A percentile compares a stretch with the other conserved stretches of the same genome.
Conservation (phyloP, 192 early-diverging fungal genomes). For the Neocallimastix lanati region DNA sequence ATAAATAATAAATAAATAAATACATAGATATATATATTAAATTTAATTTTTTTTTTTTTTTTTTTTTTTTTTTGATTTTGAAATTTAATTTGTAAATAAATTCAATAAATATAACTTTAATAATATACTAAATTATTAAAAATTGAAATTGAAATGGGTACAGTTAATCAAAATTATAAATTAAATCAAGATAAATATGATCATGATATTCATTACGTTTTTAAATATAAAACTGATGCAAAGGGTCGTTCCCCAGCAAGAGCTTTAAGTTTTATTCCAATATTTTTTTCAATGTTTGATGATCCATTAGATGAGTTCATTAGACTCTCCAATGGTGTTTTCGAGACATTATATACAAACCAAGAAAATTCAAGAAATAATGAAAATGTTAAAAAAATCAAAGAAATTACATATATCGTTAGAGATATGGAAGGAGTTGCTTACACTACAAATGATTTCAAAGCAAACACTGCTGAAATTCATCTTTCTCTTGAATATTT, state of each 20-base stretch:
- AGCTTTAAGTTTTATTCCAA: background rate
- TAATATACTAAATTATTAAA: too few species aligned
- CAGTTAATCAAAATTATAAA: background rate
- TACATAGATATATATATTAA: too few species aligned
- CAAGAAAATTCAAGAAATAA: background rate
- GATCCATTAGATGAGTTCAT: background rate
- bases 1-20: too few species aligned
- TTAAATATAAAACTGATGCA: background rate
- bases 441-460: background rate
- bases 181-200: background rate
- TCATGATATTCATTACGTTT: background rate
- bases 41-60: too few species aligned
- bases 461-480: background rate
- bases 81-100: too few species aligned
- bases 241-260: background rate
- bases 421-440: background rate
- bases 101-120: too few species aligned
- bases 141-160: too few species aligned
- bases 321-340: background rate
- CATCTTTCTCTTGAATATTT: background rate
- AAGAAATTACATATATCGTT: background rate
- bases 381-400: background rate
- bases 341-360: background rate
- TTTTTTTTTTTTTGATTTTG: too few species aligned
- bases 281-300: background rate